phyloP scores from a whole-genome alignment of 1,139 yeast genomes.

The Neolecta irregularis region DNA sequence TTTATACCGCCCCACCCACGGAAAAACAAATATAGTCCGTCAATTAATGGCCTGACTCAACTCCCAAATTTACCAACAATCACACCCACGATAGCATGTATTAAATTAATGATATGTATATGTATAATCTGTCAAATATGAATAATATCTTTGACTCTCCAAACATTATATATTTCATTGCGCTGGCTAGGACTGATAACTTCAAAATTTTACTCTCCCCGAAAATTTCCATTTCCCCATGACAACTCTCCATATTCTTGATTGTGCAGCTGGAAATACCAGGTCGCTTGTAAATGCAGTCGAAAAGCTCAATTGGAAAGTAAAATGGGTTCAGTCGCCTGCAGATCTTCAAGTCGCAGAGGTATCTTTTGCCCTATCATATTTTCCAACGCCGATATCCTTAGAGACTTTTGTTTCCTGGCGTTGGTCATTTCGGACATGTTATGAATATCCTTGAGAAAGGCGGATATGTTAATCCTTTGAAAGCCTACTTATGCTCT shows the following conservation, averaged over 20 bases:
- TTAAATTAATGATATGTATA: too few relatives aligned
- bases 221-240: too few relatives aligned
- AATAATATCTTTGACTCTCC: too few relatives aligned
- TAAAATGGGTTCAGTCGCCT: constrained; percentile 25
- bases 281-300: constrained; percentile 82
- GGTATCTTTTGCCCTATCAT: constrained; percentile 7
- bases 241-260: constrained; percentile 71
- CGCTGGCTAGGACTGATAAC: too few relatives aligned
- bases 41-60: too few relatives aligned
- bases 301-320: constrained; percentile 55
- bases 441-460: constrained; percentile 55
- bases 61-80: too few relatives aligned
- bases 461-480: constrained; percentile 49
- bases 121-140: too few relatives aligned
- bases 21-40: too few relatives aligned
- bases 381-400: background rate
- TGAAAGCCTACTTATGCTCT: constrained; percentile 45
- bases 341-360: constrained; percentile 20
- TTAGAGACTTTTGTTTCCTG: constrained; percentile 55
- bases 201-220: too few relatives aligned
- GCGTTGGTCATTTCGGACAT: constrained; percentile 94
- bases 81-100: too few relatives aligned
- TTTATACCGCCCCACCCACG: too few relatives aligned
- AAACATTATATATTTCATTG: too few relatives aligned
- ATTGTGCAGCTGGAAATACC: constrained; percentile 88